Percentiles rank a stretch among this genome's conserved stretches.
Conservation (phyloP, 208 protist species). For the Phytomonas francai region DNA sequence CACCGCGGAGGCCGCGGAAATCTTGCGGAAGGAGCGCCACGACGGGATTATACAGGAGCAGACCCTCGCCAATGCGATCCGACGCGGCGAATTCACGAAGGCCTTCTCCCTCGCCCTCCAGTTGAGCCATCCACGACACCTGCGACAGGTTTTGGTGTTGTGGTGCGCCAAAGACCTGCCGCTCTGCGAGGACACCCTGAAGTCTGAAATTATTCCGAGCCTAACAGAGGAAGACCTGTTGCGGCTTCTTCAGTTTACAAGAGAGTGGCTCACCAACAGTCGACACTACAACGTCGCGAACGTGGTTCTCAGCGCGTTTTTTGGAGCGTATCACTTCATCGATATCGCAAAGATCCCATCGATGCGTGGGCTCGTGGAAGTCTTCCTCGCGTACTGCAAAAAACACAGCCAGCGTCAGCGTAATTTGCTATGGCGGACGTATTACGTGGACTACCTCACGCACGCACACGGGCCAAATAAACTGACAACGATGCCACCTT, state of each 20-base stretch:
- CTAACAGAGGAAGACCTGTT: conserved; percentile 57
- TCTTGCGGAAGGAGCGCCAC: conserved; percentile 48
- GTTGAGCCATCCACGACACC: conserved; percentile 82
- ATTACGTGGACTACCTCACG: conserved; percentile 88
- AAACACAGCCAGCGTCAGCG: conserved; percentile 84
- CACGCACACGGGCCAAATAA: conserved; percentile 37
- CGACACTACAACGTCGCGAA: conserved; percentile 72
- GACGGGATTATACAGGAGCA: conserved; percentile 77
- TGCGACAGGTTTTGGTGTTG: conserved; percentile 69
- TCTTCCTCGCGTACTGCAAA: conserved; percentile 78
- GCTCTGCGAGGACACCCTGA: conserved; percentile 57
- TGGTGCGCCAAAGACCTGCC: conserved; percentile 54
- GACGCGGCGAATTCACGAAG: conserved; percentile 59
- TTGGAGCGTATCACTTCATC: conserved; percentile 55
- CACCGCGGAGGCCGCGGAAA: conserved; percentile 80
- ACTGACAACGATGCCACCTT: conserved; percentile 62
- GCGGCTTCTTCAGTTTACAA: conserved; percentile 81
- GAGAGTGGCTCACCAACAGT: conserved; percentile 89
- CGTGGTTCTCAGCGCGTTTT: conserved; percentile 53
- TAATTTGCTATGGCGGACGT: conserved; percentile 69
- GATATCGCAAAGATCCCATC: conserved; percentile 50
- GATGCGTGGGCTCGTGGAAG: conserved; percentile 57
- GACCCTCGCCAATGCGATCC: conserved; percentile 75
- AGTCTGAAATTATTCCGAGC: conserved; percentile 37
- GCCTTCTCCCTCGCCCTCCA: conserved; percentile 78